phyloP scores from a whole-genome alignment of 805 yeast genomes.

The Metschnikowia similis region DNA sequence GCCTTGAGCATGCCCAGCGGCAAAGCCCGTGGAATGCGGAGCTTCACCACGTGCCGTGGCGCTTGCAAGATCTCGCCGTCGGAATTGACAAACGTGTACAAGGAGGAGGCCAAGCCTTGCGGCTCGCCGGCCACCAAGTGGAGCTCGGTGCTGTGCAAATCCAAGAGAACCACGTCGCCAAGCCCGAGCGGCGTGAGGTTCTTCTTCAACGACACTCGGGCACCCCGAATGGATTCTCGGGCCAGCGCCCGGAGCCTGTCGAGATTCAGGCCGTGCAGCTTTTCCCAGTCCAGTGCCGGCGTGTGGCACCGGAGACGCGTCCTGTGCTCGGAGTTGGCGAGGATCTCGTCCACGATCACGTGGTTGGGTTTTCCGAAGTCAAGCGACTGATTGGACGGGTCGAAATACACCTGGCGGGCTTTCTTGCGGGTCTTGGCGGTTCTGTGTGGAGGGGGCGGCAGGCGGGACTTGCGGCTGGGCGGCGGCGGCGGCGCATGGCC shows the following conservation, averaged over 20 bases:
- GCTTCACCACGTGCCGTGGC: constrained; percentile 39
- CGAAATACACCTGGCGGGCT: constrained; percentile 9
- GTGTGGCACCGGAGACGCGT: constrained; percentile 5
- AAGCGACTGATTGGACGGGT: constrained; percentile 13
- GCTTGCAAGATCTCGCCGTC: constrained; percentile 54
- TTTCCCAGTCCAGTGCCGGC: constrained; percentile 12
- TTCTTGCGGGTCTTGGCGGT: not conserved
- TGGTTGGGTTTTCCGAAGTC: constrained; percentile 10
- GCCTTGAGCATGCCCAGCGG: constrained; percentile 37
- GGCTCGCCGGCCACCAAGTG: constrained; percentile 58
- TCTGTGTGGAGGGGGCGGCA: not conserved
- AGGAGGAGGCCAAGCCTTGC: constrained; percentile 41
- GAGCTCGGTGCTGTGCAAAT: constrained; percentile 41
- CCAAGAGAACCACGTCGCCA: constrained; percentile 63
- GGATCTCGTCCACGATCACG: constrained; percentile 7
- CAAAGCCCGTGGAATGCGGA: constrained; percentile 53
- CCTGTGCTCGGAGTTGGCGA: constrained; percentile 2
- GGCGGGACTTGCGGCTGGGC: not conserved
- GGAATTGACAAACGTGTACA: constrained; percentile 53
- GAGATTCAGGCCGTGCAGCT: constrained; percentile 2
- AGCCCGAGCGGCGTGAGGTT: constrained; percentile 27
- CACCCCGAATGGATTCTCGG: constrained; percentile 1
- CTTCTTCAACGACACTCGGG: constrained; percentile 6
- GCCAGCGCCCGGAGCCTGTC: constrained; percentile 1
- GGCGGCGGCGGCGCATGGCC: not conserved